Conservation (phyloP, 2,329 filamentous ascomycete genomes). For the Pestalotiopsis sp. region DNA sequence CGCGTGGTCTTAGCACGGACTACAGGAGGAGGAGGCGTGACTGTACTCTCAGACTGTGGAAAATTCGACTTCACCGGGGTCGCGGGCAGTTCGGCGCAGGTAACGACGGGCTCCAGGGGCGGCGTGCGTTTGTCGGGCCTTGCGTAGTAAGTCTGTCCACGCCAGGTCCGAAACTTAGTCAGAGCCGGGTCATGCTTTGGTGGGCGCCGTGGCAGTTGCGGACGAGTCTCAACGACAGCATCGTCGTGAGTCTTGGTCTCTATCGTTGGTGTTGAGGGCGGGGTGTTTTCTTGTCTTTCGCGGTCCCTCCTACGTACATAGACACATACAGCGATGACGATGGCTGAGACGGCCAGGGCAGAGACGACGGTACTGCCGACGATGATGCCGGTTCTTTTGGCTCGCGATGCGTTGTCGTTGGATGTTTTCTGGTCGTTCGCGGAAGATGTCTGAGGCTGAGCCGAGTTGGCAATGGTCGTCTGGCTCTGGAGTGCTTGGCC, state of each 20-base stretch:
- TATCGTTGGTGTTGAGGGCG: not conserved
- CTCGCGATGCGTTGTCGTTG: not conserved
- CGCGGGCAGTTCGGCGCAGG: conserved; percentile 12
- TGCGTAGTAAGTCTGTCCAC: not conserved
- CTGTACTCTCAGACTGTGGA: not conserved
- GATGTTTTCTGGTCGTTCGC: not conserved
- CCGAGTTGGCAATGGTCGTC: not conserved
- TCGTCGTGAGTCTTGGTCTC: not conserved
- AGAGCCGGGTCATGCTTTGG: not conserved
- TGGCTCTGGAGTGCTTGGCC: not conserved
- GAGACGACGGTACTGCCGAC: not conserved
- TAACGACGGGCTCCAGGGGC: not conserved
- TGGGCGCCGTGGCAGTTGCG: not conserved
- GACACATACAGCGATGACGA: not conserved
- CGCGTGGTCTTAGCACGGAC: not conserved
- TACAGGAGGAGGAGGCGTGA: not conserved
- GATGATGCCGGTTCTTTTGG: not conserved
- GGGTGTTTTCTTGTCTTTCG: not conserved
- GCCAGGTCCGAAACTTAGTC: conserved; percentile 5
- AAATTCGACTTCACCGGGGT: conserved; percentile 7
- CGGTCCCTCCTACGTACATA: not conserved
- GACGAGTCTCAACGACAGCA: not conserved
- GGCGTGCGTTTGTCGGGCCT: not conserved
- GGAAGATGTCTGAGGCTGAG: not conserved
- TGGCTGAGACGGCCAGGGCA: not conserved